A percentile compares a stretch with the other conserved stretches of the same genome.
These are phyloP conservation scores for Daedaleopsis nitida DNA, from an alignment of 768 basidiomycete genomes.

Conservation along the genomic window DNA sequence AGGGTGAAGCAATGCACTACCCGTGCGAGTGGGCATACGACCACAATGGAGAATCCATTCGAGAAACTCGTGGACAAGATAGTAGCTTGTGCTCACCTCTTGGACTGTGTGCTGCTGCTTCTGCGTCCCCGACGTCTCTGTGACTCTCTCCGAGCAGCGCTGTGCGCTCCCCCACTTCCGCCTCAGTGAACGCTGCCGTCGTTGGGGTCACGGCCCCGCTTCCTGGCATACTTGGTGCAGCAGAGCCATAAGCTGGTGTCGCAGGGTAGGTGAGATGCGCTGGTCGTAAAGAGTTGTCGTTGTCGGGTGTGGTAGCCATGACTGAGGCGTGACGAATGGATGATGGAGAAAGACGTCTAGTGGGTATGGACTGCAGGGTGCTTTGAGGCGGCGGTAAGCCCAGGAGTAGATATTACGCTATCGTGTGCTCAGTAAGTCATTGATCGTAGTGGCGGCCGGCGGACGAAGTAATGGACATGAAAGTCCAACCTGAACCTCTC, in stretches of 20 bases:
- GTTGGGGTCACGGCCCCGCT: slow-evolving; percentile 23
- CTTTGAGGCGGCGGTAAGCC: background rate
- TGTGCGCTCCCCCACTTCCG: slow-evolving; percentile 12
- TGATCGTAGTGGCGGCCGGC: background rate
- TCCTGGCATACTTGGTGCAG: slow-evolving; percentile 14
- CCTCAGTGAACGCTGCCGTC: slow-evolving; percentile 9
- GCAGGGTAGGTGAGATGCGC: slow-evolving; percentile 2
- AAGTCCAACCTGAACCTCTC: background rate
- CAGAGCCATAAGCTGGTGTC: slow-evolving; percentile 15
- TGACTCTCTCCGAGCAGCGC: slow-evolving; percentile 10
- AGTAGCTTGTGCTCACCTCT: slow-evolving; percentile 7
- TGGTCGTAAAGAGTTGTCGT: slow-evolving; percentile 1
- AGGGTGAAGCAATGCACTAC: too few relatives aligned
- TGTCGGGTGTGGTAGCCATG: background rate
- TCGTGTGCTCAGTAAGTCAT: background rate
- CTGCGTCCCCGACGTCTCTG: slow-evolving; percentile 3
- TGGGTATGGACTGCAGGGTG: background rate
- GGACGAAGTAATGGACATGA: background rate
- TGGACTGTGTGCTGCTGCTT: slow-evolving; percentile 6
- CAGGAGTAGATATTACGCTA: background rate
- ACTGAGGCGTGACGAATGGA: background rate
- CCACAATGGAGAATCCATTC: background rate
- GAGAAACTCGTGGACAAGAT: background rate
- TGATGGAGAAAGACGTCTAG: background rate
- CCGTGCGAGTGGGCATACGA: too few relatives aligned